Evolutionary conservation across 305 asterid species (phyloP), one percentile per base, ranked within the genome.

Genomic region (Fraxinus floribunda): DNA sequence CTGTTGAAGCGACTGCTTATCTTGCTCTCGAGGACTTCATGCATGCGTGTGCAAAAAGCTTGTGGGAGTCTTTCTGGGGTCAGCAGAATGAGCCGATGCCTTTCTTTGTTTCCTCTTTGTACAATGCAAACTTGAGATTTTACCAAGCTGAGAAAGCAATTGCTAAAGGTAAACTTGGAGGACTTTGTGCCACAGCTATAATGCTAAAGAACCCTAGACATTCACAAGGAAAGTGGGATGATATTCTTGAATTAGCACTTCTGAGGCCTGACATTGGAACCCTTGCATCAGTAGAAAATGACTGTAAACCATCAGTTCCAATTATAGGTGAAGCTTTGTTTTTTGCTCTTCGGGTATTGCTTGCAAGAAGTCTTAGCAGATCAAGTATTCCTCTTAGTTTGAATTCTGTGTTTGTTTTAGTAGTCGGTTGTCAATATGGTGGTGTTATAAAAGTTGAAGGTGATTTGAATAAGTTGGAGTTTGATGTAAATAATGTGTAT

Each of bases 1-100:
- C 89, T n/a, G 88, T 88, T 11, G 99, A 94, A 86, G 93, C 90
- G 36, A 91, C 93, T 24, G 93, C 97, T 78, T 89, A 89, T 91
- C 98, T 93, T 85, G 99, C 98, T 49, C 92, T 94, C 1, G 99
- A 96, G 86, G 99, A 94, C 87, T 96, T 96, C 83, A 86, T 96
- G 73, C 97, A 96, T 62, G 88, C 99, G 29, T 84, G 97, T 81
- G 92, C 86, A 34, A 91, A 77, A 75, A 87, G 98, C 85, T 85
- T 96, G 86, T 96, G 98, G 98, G 95, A 93, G 82, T 92, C 98
- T 82, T 96, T 96, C 82, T 96, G 99, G 99, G 93, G 91, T 49
- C 88, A 86, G 82, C 94, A 85, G 75, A 84, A 89, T 74, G 97
- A 90, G 68, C 76, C 86, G 71, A 79, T 90, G 89, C 99, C 99